phyloP scores from a whole-genome alignment of 2,329 filamentous ascomycete genomes.

The Apiospora marii region DNA sequence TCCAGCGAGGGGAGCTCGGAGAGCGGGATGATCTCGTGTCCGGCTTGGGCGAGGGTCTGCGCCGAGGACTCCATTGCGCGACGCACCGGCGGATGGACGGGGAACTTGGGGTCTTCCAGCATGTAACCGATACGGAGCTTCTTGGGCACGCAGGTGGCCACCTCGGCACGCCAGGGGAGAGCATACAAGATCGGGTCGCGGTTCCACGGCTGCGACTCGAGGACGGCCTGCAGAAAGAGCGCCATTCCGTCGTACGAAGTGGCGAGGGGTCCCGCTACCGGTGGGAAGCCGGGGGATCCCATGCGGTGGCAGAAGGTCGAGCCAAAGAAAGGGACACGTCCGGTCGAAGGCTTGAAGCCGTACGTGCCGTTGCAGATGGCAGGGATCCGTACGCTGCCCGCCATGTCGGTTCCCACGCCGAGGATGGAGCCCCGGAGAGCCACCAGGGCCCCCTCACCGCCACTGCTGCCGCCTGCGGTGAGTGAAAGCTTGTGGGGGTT shows the following conservation, averaged over 20 bases:
- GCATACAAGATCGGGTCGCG: neutral
- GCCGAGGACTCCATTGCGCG: neutral
- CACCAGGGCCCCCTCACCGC: constrained; percentile 1
- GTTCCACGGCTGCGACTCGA: neutral
- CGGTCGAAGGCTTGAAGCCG: neutral
- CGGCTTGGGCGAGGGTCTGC: neutral
- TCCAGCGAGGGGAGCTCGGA: neutral
- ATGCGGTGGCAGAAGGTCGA: neutral
- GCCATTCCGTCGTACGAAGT: neutral
- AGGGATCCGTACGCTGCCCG: neutral
- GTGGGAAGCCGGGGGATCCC: neutral
- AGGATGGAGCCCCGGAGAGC: neutral
- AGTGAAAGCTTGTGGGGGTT: neutral
- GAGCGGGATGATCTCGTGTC: neutral
- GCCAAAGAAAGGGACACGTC: neutral
- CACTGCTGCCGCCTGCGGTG: neutral
- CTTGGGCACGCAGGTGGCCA: neutral
- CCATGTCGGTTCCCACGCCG: constrained; percentile 7
- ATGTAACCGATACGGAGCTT: neutral
- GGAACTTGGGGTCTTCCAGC: neutral
- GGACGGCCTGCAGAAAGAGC: neutral
- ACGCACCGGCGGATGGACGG: neutral
- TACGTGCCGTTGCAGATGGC: neutral
- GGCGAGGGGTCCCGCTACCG: neutral
- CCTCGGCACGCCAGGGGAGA: neutral